Evolutionary conservation across 2,329 filamentous ascomycete species (phyloP).

Genomic region (Trichoderma oligosporum): DNA sequence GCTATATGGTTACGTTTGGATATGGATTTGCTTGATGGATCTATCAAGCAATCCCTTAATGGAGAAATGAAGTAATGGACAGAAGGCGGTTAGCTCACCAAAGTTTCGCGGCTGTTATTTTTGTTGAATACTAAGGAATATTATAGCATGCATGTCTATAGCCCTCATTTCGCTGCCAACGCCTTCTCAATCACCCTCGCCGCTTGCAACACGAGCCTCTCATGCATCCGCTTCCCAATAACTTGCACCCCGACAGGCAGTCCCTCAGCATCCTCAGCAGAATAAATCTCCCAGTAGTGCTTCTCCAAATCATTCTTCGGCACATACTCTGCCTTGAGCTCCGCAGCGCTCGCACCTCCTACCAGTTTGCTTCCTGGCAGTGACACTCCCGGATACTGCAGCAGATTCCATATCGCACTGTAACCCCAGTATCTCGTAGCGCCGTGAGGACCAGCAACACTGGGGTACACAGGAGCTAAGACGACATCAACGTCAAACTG

Average conservation of each 20-base stretch:
- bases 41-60: too few species aligned
- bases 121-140: too few species aligned
- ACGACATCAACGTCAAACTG: not conserved
- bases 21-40: too few species aligned
- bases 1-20: too few species aligned
- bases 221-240: constrained; percentile 8
- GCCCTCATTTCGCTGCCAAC: not conserved
- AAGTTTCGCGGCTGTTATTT: too few species aligned
- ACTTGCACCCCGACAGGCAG: constrained; percentile 10
- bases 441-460: constrained; percentile 6
- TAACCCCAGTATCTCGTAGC: constrained; percentile 16
- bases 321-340: constrained; percentile 3
- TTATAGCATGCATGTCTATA: too few species aligned
- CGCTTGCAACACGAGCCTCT: constrained; percentile 11
- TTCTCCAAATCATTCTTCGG: constrained; percentile 14
- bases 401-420: constrained; percentile 16
- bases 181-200: constrained; percentile 6
- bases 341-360: not conserved
- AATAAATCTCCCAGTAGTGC: constrained; percentile 14
- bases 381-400: constrained; percentile 14
- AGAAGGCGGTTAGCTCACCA: too few species aligned
- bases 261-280: not conserved
- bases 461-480: not conserved
- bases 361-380: constrained; percentile 4
- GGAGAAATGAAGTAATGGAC: too few species aligned